These are phyloP conservation scores for Jatropha multifida DNA, from an alignment of 441 rosid species.

Conservation along the genomic window DNA sequence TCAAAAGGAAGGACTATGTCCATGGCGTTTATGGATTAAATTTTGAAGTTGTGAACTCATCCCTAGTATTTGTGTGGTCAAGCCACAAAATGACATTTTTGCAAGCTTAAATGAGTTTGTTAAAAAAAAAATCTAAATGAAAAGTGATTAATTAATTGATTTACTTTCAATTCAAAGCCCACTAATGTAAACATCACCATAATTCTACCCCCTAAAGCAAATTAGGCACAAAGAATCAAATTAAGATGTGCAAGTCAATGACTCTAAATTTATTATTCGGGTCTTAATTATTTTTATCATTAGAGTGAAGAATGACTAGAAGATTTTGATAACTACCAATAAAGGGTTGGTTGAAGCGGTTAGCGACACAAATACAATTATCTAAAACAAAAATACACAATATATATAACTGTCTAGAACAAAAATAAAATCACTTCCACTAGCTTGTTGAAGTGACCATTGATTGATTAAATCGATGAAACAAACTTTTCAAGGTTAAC, in stretches of 20 bases:
- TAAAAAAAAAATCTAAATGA: not conserved
- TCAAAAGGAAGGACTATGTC: too few species aligned
- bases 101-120: not conserved
- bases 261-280: constrained; percentile 23
- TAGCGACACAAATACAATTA: too few species aligned
- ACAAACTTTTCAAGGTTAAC: not conserved
- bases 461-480: not conserved
- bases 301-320: constrained; percentile 25
- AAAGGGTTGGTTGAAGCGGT: too few species aligned
- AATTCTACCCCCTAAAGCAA: constrained; percentile 15
- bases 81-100: not conserved
- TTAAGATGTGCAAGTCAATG: constrained; percentile 29
- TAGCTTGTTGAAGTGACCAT: constrained; percentile 12
- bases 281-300: constrained; percentile 4
- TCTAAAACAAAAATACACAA: too few species aligned
- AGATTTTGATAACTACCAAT: not conserved
- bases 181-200: constrained; percentile 24
- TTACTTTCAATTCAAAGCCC: not conserved
- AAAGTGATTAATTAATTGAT: not conserved
- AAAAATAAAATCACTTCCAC: not conserved
- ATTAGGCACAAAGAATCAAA: constrained; percentile 25
- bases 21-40: too few species aligned
- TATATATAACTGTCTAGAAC: not conserved
- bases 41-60: too few species aligned
- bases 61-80: too few species aligned